Percentiles rank a stretch among this genome's conserved stretches.
Conservation (phyloP, 192 early-diverging fungal species). For the Rhizophagus clarus region DNA sequence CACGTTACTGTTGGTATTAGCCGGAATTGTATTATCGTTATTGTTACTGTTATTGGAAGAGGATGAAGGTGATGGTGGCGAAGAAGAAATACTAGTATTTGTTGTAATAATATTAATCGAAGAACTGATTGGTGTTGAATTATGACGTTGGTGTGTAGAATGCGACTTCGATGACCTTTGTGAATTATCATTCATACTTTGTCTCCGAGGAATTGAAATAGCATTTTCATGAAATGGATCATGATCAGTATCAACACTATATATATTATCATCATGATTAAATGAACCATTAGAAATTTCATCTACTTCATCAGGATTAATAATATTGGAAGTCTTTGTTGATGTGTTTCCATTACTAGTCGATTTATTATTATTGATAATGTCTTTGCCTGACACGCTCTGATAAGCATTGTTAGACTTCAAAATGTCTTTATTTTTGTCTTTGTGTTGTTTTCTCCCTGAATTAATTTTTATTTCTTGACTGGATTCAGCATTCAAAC, state of each 20-base stretch:
- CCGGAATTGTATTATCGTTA: not conserved
- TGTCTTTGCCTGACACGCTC: conserved; percentile 1
- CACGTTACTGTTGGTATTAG: not conserved
- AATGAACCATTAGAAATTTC: conserved; percentile 1
- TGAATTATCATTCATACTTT: conserved; percentile 13
- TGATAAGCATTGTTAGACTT: conserved; percentile 8
- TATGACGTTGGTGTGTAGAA: not conserved
- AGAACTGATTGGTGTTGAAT: conserved; percentile 8
- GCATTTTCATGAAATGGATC: not conserved
- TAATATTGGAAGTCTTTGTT: not conserved
- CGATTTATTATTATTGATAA: not conserved
- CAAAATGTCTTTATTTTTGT: conserved; percentile 28
- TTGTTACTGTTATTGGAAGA: not conserved
- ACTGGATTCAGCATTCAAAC: conserved; percentile 18
- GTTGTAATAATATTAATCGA: conserved; percentile 4
- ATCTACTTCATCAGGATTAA: not conserved
- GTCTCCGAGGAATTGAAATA: not conserved
- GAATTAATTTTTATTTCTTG: conserved; percentile 27
- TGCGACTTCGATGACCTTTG: conserved; percentile 12
- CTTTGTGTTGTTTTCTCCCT: not conserved
- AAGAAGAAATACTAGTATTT: not conserved
- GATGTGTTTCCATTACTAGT: not conserved
- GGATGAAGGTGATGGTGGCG: not conserved
- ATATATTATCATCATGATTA: not conserved
- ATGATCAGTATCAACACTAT: not conserved